Percentiles rank a stretch among this genome's conserved stretches.
These are phyloP conservation scores for Cornus suecica DNA, from an alignment of 148 eudicot species.

Conservation along the genomic window DNA sequence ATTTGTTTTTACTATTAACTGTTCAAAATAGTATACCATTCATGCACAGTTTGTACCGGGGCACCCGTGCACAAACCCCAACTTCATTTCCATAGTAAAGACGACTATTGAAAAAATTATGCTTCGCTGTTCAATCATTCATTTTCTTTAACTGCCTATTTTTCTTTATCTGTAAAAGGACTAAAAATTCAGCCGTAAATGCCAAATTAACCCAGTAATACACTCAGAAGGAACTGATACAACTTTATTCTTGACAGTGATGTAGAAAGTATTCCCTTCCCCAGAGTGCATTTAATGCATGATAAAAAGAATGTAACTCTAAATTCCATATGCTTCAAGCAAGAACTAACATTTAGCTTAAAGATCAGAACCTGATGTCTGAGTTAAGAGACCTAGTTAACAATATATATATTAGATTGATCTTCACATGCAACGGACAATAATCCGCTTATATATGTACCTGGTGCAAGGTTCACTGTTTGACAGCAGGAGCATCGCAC, in stretches of 20 bases:
- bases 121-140: no score
- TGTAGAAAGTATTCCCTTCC: neutral
- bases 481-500: slow-evolving; percentile 85
- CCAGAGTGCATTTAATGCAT: neutral
- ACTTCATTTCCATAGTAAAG: neutral
- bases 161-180: no score
- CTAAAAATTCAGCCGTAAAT: no score
- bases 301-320: neutral
- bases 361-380: neutral
- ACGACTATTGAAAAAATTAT: neutral
- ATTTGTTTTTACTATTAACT: neutral
- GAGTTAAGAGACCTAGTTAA: neutral
- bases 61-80: neutral
- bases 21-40: neutral
- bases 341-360: neutral
- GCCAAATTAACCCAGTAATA: no score
- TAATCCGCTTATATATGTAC: slow-evolving; percentile 6
- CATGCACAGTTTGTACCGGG: neutral
- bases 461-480: slow-evolving; percentile 52
- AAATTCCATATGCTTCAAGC: neutral
- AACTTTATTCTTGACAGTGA: no score
- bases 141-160: no score
- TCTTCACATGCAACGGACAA: neutral
- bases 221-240: neutral
- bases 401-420: neutral